These are phyloP conservation scores for Aegilops umbellulata DNA, from an alignment of 176 grass and related monocot species.

Conservation along the genomic window DNA sequence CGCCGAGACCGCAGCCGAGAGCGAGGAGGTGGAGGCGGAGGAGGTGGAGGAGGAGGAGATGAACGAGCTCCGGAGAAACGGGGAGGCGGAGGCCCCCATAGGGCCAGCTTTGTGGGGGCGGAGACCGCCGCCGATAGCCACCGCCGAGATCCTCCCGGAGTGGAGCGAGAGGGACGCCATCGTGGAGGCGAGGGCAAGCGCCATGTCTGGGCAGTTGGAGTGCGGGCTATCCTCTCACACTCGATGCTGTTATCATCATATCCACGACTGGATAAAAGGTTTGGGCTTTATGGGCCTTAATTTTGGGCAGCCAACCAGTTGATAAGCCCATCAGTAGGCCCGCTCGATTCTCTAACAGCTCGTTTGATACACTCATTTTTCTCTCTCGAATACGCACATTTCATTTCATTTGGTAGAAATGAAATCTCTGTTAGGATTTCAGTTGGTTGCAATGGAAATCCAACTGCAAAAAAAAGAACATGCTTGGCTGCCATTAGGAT, in stretches of 20 bases:
- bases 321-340: too few relatives aligned
- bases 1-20: constrained; percentile 42
- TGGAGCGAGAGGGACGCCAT: constrained; percentile 54
- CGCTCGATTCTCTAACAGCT: too few relatives aligned
- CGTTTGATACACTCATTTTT: too few relatives aligned
- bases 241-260: constrained; percentile 22
- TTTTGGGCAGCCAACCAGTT: neutral
- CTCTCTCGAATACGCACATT: too few relatives aligned
- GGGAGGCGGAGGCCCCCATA: constrained; percentile 23
- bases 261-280: constrained; percentile 14
- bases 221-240: constrained; percentile 31
- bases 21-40: constrained; percentile 47
- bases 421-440: too few relatives aligned
- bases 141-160: constrained; percentile 42
- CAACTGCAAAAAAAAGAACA: too few relatives aligned
- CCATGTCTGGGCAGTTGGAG: constrained; percentile 28
- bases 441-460: too few relatives aligned
- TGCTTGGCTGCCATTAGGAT: too few relatives aligned
- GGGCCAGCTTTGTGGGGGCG: neutral
- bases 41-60: constrained; percentile 51
- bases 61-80: constrained; percentile 48
- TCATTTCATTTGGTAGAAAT: too few relatives aligned
- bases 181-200: constrained; percentile 39
- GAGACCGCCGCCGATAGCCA: constrained; percentile 32
- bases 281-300: neutral